Base-by-base conservation (phyloP, 257 asterid genomes). In the Linaria vulgaris region DNA sequence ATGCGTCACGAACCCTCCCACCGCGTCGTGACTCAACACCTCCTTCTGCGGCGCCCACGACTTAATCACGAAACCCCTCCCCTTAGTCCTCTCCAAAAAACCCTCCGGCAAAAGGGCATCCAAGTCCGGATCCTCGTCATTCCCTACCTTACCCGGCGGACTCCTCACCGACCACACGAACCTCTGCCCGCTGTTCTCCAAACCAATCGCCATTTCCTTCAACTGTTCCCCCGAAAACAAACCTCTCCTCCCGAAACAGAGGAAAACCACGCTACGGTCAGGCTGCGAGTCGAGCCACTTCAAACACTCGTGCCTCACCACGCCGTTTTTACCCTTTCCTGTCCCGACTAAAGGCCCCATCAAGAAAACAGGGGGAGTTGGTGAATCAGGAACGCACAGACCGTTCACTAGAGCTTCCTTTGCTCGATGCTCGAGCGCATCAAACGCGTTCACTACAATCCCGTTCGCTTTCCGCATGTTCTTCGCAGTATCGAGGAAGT, bases 241-340 rank as follows among this genome's bases (percentile, higher is more conserved):
- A 3, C 90, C 88, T 49, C 76, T 10, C 24, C 95, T 76, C 3
- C 95, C 91, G 9, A 86, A 86, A 47, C 88, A 81, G 31, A 83
- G 64, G 58, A 73, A 79, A 13, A 83, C 64, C 1, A 86, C 95
- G 59, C 91, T 86, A 14, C 39, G 15, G 0, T 55, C 58, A 0
- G 87, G 91, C 74, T 86, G 95, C 11, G 34, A 27, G n/a, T 83
- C 85, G 13, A 86, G 80, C 95, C 95, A 86, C 6, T 19, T 59
- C 69, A 86, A 44, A 56, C 86, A 81, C 2, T 73, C 76, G 12
- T 82, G 81, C 6, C 55, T 3, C 34, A 27, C 34, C 34, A 6
- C 34, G 6, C 9, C 41, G 41, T 34, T 34, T 34, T 3, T 7
- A 7, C 1, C 24, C 27, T 0, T 12, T 7, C 3, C 56, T 0